Evolutionary conservation across 805 yeast genomes (phyloP).

Genomic region (Saccharomycopsis sp.): DNA sequence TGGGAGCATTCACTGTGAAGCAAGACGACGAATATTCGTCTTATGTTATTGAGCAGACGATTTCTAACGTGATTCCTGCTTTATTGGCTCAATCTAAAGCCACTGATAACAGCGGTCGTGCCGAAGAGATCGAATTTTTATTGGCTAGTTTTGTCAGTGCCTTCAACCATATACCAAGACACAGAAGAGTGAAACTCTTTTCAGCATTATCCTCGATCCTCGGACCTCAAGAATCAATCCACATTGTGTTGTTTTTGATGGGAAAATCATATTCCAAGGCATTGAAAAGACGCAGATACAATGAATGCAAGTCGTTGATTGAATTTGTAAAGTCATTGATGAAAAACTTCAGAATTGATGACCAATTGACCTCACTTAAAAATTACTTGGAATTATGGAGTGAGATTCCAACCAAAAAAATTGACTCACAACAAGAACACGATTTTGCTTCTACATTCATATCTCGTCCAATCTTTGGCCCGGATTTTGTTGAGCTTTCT

Average conservation of each 20-base stretch:
- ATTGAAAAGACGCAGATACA: constrained; percentile 46
- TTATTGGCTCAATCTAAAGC: constrained; percentile 47
- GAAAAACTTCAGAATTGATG: constrained; percentile 58
- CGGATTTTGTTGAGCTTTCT: constrained; percentile 46
- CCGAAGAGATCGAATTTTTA: constrained; percentile 73
- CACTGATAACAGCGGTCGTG: constrained; percentile 32
- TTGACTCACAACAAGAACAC: constrained; percentile 27
- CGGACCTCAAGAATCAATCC: constrained; percentile 60
- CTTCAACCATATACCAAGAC: constrained; percentile 91
- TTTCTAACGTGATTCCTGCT: constrained; percentile 86
- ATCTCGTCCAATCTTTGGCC: constrained; percentile 56
- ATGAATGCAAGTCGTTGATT: constrained; percentile 59
- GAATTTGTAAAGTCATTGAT: constrained; percentile 71
- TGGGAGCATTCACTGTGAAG: constrained; percentile 96
- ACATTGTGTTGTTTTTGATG: constrained; percentile 66
- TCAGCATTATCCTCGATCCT: constrained; percentile 71
- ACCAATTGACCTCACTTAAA: constrained; percentile 53
- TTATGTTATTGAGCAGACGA: constrained; percentile 87
- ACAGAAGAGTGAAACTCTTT: constrained; percentile 83
- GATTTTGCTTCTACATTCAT: constrained; percentile 35
- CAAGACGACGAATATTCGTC: constrained; percentile 96
- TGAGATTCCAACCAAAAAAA: constrained; percentile 29
- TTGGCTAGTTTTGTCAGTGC: constrained; percentile 90
- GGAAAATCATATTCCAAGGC: constrained; percentile 69
- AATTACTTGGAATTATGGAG: constrained; percentile 44